Base-by-base conservation (phyloP, 139 green algal species). In the Marvania coccoides region DNA sequence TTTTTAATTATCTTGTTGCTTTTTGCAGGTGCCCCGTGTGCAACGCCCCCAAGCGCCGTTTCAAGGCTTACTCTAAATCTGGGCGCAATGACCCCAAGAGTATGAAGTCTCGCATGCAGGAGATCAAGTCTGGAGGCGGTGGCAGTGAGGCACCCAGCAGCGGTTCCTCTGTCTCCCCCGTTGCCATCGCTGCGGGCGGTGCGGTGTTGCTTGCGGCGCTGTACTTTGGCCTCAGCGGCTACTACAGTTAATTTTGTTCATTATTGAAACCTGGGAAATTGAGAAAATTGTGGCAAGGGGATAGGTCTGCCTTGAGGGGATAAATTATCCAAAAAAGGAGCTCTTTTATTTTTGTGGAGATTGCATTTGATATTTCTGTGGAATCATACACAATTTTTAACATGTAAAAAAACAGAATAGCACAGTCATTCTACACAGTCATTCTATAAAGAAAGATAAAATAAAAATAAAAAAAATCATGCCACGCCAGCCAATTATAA, bases 31-130 rank as follows among this genome's bases (percentile, higher is more conserved):
- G 70, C 70, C 70, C 70, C 28, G 63, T 65, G 15, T 77, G 70
- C 70, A 37, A 26, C 19, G 48, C 70, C 4, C 62, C 62, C 31
- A 77, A 77, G 40, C 42, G 55, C 30, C 53, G 70, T 3, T 77
- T 77, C 70, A 67, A 77, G 70, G n/a, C 70, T 9, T 77, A 71
- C 15, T 42, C 48, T 15, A 51, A 61, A 38, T 4, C 5, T 23
- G 38, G 40, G 3, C 38, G 53, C 42, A 72, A 72, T 35, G 62
- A 77, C 35, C 1, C 33, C 10, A 72, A 72, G 47, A 47, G 23
- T 19, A 75, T 75, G 69, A 55, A 65, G 5, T 8, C 35, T 3
- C 57, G 69, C 28, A 70, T 29, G 30, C 12, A 69, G 33, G 31
- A 51, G 15, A 57, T 75, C 45, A 51, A 71, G 45, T 35, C 28